Evolutionary conservation across 495 filamentous ascomycete species (phyloP).

Genomic region (Neurospora terricola): DNA sequence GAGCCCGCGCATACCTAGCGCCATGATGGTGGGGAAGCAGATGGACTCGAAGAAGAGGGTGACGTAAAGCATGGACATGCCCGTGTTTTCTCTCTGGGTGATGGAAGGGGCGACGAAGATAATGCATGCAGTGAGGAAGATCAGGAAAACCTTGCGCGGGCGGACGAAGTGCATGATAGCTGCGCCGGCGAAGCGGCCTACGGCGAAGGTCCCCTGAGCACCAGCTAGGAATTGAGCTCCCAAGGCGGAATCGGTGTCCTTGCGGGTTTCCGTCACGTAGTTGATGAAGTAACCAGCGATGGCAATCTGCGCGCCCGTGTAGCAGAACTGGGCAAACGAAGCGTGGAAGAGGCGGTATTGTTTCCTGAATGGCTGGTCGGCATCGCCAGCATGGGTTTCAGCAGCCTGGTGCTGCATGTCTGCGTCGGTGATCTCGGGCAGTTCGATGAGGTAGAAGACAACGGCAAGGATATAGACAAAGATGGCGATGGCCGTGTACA

Average conservation of each 20-base stretch:
- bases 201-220: slow-evolving; percentile 56
- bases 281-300: slow-evolving; percentile 44
- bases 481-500: slow-evolving; percentile 60
- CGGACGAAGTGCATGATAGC: slow-evolving; percentile 39
- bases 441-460: slow-evolving; percentile 53
- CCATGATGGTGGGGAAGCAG: slow-evolving; percentile 64
- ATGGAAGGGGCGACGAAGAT: slow-evolving; percentile 51
- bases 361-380: slow-evolving; percentile 45
- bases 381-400: slow-evolving; percentile 29
- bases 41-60: slow-evolving; percentile 63
- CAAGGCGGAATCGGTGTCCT: slow-evolving; percentile 10
- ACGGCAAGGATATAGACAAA: slow-evolving; percentile 57
- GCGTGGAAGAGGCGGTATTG: slow-evolving; percentile 61
- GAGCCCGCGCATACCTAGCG: slow-evolving; percentile 56
- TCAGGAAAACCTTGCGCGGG: slow-evolving; percentile 42
- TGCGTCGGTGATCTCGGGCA: slow-evolving; percentile 66
- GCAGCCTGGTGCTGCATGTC: slow-evolving; percentile 50
- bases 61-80: slow-evolving; percentile 50
- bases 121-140: slow-evolving; percentile 40
- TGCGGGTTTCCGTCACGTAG: slow-evolving; percentile 19
- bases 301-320: slow-evolving; percentile 58
- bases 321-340: slow-evolving; percentile 60
- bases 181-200: slow-evolving; percentile 52
- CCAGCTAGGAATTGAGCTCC: slow-evolving; percentile 49
- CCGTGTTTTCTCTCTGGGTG: slow-evolving; percentile 38